phyloP scores from a whole-genome alignment of 176 grass and related monocot species.

The Puya raimondii region DNA sequence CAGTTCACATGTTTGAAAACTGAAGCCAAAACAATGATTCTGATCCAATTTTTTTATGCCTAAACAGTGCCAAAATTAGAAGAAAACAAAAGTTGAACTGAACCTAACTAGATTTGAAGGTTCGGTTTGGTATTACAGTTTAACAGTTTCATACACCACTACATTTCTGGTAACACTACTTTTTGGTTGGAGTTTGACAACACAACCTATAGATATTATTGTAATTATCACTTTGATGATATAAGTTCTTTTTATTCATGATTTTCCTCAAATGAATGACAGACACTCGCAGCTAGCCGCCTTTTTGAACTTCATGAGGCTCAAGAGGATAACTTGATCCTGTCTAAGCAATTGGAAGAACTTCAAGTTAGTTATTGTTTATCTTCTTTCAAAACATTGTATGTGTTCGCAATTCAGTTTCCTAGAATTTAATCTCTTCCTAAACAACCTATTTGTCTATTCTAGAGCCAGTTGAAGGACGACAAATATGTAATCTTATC shows the following conservation, averaged over 20 bases:
- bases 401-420: not conserved
- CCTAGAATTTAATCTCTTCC: slow-evolving; percentile 2
- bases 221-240: not conserved
- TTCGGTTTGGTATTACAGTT: not conserved
- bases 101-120: not conserved
- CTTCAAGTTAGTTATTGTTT: slow-evolving; percentile 49
- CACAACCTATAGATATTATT: not conserved
- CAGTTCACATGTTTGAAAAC: no score
- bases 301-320: slow-evolving; percentile 93
- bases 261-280: slow-evolving; percentile 31
- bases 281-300: slow-evolving; percentile 70
- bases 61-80: no score
- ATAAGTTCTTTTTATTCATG: slow-evolving; percentile 9
- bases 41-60: no score
- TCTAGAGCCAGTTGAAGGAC: slow-evolving; percentile 74
- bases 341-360: slow-evolving; percentile 85
- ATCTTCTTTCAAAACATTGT: not conserved
- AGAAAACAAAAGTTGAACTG: no score
- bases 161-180: not conserved
- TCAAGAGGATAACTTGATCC: slow-evolving; percentile 85
- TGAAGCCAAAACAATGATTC: no score
- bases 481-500: slow-evolving; percentile 65
- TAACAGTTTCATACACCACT: no score
- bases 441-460: not conserved
- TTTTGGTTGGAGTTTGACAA: not conserved